These are phyloP conservation scores for Colletotrichum graminicola DNA, from an alignment of 2,329 filamentous ascomycete genomes.

Conservation along the genomic window DNA sequence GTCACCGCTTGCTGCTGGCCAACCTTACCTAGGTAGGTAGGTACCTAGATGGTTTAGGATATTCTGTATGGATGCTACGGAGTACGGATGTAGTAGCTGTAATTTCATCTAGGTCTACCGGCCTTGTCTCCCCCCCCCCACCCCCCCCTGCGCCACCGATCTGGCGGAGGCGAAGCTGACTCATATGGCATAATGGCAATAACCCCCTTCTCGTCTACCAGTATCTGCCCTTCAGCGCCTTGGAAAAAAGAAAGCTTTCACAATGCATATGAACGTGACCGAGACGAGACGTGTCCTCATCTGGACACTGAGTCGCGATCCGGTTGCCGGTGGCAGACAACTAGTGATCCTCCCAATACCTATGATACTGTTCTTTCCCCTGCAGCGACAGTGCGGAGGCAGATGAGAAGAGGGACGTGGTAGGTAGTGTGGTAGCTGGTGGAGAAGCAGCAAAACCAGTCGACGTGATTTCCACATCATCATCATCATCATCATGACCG, in stretches of 20 bases:
- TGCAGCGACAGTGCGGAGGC: constrained; percentile 1
- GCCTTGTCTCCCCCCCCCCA: background rate
- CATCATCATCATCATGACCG: constrained; percentile 20
- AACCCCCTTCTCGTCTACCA: background rate
- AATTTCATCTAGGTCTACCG: constrained; percentile 6
- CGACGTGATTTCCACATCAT: constrained; percentile 34
- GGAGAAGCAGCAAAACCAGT: constrained; percentile 4
- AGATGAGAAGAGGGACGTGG: background rate
- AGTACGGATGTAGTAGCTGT: no score
- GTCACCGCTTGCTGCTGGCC: background rate
- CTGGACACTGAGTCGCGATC: constrained; percentile 20
- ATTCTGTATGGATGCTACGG: background rate
- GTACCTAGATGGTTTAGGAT: background rate
- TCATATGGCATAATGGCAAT: constrained; percentile 25
- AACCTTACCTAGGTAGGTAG: background rate
- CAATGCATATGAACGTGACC: constrained; percentile 13
- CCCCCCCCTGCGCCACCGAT: constrained; percentile 30
- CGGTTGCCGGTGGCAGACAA: constrained; percentile 4
- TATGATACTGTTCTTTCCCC: background rate
- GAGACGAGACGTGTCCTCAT: constrained; percentile 21
- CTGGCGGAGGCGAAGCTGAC: constrained; percentile 24
- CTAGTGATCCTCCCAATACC: background rate
- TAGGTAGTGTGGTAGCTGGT: constrained; percentile 2
- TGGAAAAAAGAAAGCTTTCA: constrained; percentile 32
- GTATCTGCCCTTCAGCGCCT: constrained; percentile 13